Conservation (phyloP, 106 monocot species). For the Narthecium ossifragum region DNA sequence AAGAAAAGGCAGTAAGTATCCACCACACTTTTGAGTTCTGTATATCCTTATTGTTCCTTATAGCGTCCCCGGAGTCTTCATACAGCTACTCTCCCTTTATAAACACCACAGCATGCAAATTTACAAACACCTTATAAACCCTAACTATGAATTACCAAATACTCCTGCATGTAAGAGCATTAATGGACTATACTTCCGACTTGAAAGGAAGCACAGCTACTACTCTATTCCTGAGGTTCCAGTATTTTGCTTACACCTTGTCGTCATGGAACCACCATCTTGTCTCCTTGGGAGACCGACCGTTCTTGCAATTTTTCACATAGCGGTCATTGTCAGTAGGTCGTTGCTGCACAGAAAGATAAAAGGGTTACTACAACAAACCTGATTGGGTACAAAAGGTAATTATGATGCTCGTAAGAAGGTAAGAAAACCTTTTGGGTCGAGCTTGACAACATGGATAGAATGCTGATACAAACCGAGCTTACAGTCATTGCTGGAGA, state of each 20-base stretch:
- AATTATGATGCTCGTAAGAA: not conserved
- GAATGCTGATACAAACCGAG: slow-evolving; percentile 62
- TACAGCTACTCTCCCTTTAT: slow-evolving; percentile 4
- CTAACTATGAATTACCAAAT: not conserved
- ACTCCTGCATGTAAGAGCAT: not conserved
- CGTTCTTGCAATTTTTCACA: slow-evolving; percentile 32
- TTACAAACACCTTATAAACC: not conserved
- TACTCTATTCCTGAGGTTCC: not conserved
- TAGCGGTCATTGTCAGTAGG: slow-evolving; percentile 42
- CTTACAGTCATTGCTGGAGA: slow-evolving; percentile 72
- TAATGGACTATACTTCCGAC: not conserved
- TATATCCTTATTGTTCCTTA: not conserved
- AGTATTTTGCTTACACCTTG: slow-evolving; percentile 20
- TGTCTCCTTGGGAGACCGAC: slow-evolving; percentile 42
- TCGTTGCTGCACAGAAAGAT: slow-evolving; percentile 24
- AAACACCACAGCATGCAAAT: slow-evolving; percentile 3
- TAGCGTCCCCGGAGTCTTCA: not conserved
- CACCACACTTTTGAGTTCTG: not conserved
- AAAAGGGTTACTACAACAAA: not conserved
- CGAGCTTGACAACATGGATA: slow-evolving; percentile 69
- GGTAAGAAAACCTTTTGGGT: slow-evolving; percentile 25
- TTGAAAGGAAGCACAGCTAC: not conserved
- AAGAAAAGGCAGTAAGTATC: not conserved
- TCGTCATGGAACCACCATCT: slow-evolving; percentile 52
- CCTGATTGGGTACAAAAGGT: not conserved